Conservation (phyloP, 164 flowering plant species). For the Sedum album region DNA sequence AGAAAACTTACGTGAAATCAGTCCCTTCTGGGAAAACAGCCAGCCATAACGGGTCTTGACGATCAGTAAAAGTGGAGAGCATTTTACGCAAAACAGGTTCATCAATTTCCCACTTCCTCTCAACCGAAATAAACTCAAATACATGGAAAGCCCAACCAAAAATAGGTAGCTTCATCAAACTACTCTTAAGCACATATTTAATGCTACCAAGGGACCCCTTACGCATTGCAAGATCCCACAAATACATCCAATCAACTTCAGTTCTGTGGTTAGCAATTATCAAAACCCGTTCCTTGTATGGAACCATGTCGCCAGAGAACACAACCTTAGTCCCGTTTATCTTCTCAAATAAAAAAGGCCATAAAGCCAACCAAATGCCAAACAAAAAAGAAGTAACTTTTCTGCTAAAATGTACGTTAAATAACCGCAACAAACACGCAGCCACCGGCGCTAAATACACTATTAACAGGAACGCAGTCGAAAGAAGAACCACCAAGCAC, state of each 20-base stretch:
- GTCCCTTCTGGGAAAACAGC: conserved; percentile 98
- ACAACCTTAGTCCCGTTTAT: conserved; percentile 78
- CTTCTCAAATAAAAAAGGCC: conserved; percentile 95
- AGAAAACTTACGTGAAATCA: conserved; percentile 66
- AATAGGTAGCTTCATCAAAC: conserved; percentile 81
- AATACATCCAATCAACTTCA: conserved; percentile 99
- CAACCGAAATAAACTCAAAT: conserved; percentile 81
- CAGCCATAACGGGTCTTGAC: conserved; percentile 78
- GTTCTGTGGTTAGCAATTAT: conserved; percentile 90
- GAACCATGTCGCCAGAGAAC: conserved; percentile 75
- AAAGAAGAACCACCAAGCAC: too few species aligned
- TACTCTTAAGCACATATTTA: conserved; percentile 86
- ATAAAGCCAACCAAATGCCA: conserved; percentile 74
- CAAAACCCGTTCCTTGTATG: conserved; percentile 60
- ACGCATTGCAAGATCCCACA: conserved; percentile 90
- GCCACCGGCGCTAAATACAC: too few species aligned
- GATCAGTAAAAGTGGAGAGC: conserved; percentile 67
- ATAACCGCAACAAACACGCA: conserved; percentile 38
- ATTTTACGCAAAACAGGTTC: conserved; percentile 49
- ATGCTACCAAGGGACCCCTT: conserved; percentile 70
- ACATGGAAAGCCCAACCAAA: conserved; percentile 93
- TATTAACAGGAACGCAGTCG: too few species aligned
- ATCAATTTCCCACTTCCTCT: conserved; percentile 90
- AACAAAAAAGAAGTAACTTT: conserved; percentile 52
- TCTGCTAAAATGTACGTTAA: conserved; percentile 71